Conservation (phyloP, 345 rosid species). For the Aquilaria sinensis region DNA sequence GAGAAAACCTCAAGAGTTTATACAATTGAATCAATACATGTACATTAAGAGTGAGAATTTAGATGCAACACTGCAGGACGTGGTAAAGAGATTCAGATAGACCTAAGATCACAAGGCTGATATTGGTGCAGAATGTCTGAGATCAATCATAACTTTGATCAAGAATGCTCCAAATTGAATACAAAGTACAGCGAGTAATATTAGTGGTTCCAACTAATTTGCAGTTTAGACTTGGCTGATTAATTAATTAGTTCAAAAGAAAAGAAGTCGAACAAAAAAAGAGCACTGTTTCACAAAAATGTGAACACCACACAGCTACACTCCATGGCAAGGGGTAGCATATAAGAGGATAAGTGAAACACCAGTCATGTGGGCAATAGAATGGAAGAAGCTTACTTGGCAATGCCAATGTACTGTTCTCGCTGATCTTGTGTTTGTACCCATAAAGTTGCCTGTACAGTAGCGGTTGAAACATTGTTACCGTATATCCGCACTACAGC, state of each 20-base stretch:
- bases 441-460: constrained; percentile 70
- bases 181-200: too few species aligned
- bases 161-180: too few species aligned
- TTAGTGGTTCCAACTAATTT: too few species aligned
- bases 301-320: too few species aligned
- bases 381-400: constrained; percentile 45
- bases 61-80: background rate
- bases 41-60: background rate
- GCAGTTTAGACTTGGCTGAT: too few species aligned
- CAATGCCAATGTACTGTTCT: constrained; percentile 74
- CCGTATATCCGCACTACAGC: constrained; percentile 77
- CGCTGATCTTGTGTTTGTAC: constrained; percentile 59
- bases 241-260: background rate
- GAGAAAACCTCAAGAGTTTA: background rate
- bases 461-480: constrained; percentile 43
- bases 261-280: too few species aligned
- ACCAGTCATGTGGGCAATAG: background rate
- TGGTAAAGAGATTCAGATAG: background rate
- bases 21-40: background rate
- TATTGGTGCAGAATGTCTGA: too few species aligned
- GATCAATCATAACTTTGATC: too few species aligned
- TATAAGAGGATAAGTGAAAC: background rate
- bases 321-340: too few species aligned
- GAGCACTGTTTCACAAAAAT: too few species aligned
- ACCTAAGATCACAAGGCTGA: background rate